Conservation (phyloP, 2,329 filamentous ascomycete genomes). For the Exophiala spinifera region DNA sequence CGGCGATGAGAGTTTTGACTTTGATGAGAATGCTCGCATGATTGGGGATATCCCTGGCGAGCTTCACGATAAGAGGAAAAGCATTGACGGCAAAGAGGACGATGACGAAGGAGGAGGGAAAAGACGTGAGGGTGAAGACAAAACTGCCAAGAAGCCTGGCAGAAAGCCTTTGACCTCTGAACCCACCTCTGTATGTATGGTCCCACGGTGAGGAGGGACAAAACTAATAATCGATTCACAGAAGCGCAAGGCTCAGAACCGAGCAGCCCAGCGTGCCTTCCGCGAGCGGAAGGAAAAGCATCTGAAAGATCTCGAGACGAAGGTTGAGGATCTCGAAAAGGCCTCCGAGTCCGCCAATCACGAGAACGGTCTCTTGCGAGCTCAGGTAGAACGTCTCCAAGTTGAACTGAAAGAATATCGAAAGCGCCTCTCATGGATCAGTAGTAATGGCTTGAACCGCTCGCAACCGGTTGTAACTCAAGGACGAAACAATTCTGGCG, state of each 20-base stretch:
- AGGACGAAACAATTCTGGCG: conserved; percentile 44
- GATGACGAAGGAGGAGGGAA: conserved; percentile 68
- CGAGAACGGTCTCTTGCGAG: conserved; percentile 78
- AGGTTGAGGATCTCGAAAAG: conserved; percentile 68
- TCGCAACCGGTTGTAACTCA: conserved; percentile 42
- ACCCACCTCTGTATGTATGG: conserved; percentile 79
- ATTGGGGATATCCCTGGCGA: conserved; percentile 67
- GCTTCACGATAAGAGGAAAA: conserved; percentile 62
- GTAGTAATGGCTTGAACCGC: conserved; percentile 44
- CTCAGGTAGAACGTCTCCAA: conserved; percentile 85
- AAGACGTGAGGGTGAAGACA: conserved; percentile 78
- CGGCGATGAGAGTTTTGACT: conserved; percentile 69
- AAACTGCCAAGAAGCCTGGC: conserved; percentile 89
- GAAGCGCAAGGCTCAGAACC: conserved; percentile 81
- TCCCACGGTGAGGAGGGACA: neutral
- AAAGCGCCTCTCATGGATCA: conserved; percentile 70
- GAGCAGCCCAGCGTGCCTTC: conserved; percentile 88
- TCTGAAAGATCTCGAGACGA: conserved; percentile 50
- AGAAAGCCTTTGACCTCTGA: conserved; percentile 94
- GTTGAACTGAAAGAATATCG: conserved; percentile 85
- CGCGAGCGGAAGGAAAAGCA: conserved; percentile 90
- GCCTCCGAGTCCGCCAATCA: conserved; percentile 76
- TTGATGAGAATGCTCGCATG: conserved; percentile 64
- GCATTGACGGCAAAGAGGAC: conserved; percentile 48
- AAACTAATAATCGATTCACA: conserved; percentile 25